These are phyloP conservation scores for Hypoxylon sp. DNA, from an alignment of 2,329 filamentous ascomycete species.

Conservation along the genomic window DNA sequence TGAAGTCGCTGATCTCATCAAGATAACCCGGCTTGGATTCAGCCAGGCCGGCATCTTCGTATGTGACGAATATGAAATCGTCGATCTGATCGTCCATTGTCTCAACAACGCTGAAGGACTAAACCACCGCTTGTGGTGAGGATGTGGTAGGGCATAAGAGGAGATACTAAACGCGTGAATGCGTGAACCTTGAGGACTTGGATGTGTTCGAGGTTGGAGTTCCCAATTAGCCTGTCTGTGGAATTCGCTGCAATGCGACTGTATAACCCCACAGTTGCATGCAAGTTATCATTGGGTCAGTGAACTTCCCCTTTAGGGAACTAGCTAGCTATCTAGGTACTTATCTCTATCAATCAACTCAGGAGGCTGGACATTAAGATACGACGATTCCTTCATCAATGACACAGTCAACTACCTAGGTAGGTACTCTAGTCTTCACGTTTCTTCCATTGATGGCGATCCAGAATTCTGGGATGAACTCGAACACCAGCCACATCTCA, in stretches of 20 bases:
- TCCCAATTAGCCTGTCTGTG: constrained; percentile 36
- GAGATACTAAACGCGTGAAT: constrained; percentile 19
- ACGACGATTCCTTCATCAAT: not conserved
- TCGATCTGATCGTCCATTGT: constrained; percentile 45
- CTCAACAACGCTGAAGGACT: not conserved
- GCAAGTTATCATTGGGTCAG: not conserved
- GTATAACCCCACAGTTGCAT: constrained; percentile 30
- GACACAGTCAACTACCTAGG: not conserved
- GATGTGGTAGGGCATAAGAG: not conserved
- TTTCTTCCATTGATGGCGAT: not conserved
- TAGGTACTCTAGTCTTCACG: not conserved
- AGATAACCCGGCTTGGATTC: constrained; percentile 46
- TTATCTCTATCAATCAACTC: too few relatives aligned
- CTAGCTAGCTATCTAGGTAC: not conserved
- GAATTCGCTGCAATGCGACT: constrained; percentile 5
- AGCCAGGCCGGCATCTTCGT: constrained; percentile 41
- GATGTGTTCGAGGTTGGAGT: constrained; percentile 4
- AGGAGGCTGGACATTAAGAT: not conserved
- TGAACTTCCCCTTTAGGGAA: constrained; percentile 19
- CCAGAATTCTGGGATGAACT: too few relatives aligned
- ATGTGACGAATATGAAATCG: constrained; percentile 48
- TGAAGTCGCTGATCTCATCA: constrained; percentile 54
- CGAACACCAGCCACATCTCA: constrained; percentile 36
- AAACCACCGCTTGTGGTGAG: not conserved
- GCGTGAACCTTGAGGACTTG: constrained; percentile 29